phyloP scores from a whole-genome alignment of 768 basidiomycete genomes.

The Podaxis sp. region DNA sequence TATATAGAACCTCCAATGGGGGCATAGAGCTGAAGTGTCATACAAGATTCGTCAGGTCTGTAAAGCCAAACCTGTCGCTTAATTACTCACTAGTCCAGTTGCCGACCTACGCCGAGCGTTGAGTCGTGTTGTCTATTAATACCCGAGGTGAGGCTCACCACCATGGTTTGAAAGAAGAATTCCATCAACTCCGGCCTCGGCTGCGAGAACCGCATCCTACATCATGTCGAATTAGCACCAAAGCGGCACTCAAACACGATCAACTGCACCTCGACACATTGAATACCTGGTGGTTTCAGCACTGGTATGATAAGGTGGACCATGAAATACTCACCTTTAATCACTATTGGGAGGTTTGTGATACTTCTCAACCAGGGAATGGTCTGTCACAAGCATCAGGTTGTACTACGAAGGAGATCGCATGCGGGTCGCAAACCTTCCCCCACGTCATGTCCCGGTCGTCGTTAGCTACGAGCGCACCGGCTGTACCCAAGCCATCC shows the following conservation, averaged over 20 bases:
- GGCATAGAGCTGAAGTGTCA: slow-evolving; percentile 60
- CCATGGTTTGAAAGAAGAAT: slow-evolving; percentile 93
- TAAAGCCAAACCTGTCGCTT: neutral
- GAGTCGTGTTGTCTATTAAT: neutral
- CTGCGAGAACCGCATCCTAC: slow-evolving; percentile 85
- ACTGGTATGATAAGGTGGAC: neutral
- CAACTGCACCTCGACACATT: slow-evolving; percentile 60
- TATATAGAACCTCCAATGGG: slow-evolving; percentile 76
- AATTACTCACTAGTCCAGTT: slow-evolving; percentile 72
- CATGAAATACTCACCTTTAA: slow-evolving; percentile 56
- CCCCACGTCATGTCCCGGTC: slow-evolving; percentile 81
- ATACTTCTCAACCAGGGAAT: slow-evolving; percentile 76
- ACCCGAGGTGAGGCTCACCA: slow-evolving; percentile 46
- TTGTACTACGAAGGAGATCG: neutral
- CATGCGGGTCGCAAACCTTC: slow-evolving; percentile 37
- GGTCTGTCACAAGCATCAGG: slow-evolving; percentile 40
- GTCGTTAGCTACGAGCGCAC: slow-evolving; percentile 61
- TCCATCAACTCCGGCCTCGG: slow-evolving; percentile 81
- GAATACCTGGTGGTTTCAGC: slow-evolving; percentile 50
- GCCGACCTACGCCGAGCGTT: slow-evolving; percentile 50
- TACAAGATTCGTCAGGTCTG: slow-evolving; percentile 19
- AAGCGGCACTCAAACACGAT: neutral
- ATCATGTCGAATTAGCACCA: neutral
- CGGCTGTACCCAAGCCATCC: slow-evolving; percentile 61
- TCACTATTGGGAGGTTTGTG: slow-evolving; percentile 68